Percentiles rank a stretch among this genome's conserved stretches.
Evolutionary conservation across 306 rosid species (phyloP).

Genomic region (Corylus avellana): DNA sequence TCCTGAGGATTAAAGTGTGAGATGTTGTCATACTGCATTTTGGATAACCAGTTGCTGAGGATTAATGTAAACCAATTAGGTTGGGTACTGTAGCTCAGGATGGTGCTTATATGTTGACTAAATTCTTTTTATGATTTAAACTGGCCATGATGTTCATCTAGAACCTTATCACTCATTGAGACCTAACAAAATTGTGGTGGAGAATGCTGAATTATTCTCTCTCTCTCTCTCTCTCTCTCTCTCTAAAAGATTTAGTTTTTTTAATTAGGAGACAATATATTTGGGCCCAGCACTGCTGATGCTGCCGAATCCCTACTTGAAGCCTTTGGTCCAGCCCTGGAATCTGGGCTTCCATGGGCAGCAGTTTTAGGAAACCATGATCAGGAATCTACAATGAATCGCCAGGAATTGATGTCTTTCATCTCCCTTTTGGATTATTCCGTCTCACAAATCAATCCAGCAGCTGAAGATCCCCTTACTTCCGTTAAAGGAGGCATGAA

Average conservation of each 20-base stretch:
- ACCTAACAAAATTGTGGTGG: background rate
- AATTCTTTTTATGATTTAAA: background rate
- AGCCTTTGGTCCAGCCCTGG: conserved; percentile 87
- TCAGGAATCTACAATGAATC: conserved; percentile 86
- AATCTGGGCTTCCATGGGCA: conserved; percentile 89
- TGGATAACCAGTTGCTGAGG: too few species aligned
- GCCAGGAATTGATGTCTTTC: conserved; percentile 75
- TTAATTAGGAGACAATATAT: conserved; percentile 75
- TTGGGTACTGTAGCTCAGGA: background rate
- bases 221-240: background rate
- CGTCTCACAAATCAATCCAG: conserved; percentile 65
- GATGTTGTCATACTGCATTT: background rate
- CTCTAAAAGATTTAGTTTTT: conserved; percentile 36
- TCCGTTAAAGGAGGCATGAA: conserved; percentile 27
- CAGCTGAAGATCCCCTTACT: conserved; percentile 29
- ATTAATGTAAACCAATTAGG: background rate
- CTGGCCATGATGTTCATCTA: background rate
- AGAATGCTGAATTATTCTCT: background rate
- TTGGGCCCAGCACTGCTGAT: conserved; percentile 74
- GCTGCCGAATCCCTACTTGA: conserved; percentile 81
- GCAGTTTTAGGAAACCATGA: conserved; percentile 94
- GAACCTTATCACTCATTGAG: background rate
- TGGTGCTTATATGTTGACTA: background rate
- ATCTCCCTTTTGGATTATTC: conserved; percentile 92
- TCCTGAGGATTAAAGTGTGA: background rate